Conservation (phyloP, 2,329 filamentous ascomycete genomes). For the Neurospora crassa region DNA sequence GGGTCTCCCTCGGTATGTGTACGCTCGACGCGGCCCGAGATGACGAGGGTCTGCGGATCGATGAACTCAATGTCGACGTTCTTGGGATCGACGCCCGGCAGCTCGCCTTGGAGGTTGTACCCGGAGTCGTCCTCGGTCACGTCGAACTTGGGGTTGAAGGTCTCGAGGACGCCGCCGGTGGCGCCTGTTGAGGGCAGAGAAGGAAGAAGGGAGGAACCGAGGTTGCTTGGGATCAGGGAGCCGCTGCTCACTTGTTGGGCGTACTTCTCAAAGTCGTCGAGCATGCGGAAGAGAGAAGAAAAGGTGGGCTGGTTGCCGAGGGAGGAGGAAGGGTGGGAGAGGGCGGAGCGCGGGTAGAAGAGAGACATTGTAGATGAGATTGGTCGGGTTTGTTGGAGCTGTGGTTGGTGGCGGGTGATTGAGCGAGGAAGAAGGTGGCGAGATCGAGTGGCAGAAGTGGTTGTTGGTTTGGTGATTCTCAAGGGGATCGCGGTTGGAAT, state of each 20-base stretch:
- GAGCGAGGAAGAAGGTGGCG: neutral
- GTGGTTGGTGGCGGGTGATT: neutral
- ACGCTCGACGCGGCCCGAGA: conserved; percentile 62
- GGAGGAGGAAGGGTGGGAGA: neutral
- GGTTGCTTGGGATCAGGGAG: neutral
- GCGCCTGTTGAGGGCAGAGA: conserved; percentile 7
- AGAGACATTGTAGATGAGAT: neutral
- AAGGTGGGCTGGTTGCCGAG: conserved; percentile 22
- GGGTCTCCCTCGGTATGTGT: conserved; percentile 36
- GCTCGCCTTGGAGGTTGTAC: conserved; percentile 74
- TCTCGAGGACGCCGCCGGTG: conserved; percentile 10
- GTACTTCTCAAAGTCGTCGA: conserved; percentile 55
- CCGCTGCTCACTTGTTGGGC: conserved; percentile 22
- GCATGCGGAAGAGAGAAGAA: conserved; percentile 52
- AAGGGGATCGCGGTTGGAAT: neutral
- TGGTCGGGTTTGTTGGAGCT: neutral
- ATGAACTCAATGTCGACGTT: conserved; percentile 72
- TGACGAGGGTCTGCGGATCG: conserved; percentile 61
- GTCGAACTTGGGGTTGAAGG: conserved; percentile 72
- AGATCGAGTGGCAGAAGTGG: neutral
- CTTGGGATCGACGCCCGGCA: conserved; percentile 66
- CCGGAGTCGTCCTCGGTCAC: conserved; percentile 58
- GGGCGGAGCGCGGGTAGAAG: neutral
- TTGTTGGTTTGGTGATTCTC: neutral
- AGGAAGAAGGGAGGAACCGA: conserved; percentile 6